phyloP scores from a whole-genome alignment of 306 rosid genomes.

The Boehmeria nivea region DNA sequence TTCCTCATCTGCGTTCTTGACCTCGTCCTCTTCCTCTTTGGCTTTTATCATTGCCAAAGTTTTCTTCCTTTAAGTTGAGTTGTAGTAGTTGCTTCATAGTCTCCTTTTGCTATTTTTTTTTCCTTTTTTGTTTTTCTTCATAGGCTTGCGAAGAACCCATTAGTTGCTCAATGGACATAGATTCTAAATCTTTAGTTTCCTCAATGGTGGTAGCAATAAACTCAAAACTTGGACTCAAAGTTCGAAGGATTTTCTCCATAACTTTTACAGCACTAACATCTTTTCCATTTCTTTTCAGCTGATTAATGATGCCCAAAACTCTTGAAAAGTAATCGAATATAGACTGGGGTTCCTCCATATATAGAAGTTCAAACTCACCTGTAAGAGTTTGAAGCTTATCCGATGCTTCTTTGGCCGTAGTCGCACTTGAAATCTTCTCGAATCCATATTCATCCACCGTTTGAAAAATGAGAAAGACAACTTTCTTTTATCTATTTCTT shows the following conservation, averaged over 20 bases:
- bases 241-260: neutral
- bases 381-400: slow-evolving; percentile 2
- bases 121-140: slow-evolving; percentile 1
- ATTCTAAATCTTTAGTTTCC: neutral
- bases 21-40: neutral
- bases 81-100: neutral
- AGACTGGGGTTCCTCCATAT: neutral
- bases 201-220: neutral
- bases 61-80: too few species aligned
- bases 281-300: neutral
- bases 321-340: neutral
- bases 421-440: neutral
- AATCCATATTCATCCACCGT: neutral
- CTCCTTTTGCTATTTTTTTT: neutral
- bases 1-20: neutral
- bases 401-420: neutral
- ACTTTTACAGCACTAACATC: neutral
- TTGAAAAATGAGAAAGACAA: neutral
- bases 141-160: neutral
- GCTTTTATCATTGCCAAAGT: neutral
- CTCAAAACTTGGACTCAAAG: neutral
- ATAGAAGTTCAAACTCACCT: slow-evolving; percentile 2
- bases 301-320: neutral
- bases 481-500: neutral
- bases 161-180: neutral